Percentiles rank a stretch among this genome's conserved stretches.
These are phyloP conservation scores for Fusarium ambrosium DNA, from an alignment of 2,329 filamentous ascomycete genomes.

Conservation along the genomic window DNA sequence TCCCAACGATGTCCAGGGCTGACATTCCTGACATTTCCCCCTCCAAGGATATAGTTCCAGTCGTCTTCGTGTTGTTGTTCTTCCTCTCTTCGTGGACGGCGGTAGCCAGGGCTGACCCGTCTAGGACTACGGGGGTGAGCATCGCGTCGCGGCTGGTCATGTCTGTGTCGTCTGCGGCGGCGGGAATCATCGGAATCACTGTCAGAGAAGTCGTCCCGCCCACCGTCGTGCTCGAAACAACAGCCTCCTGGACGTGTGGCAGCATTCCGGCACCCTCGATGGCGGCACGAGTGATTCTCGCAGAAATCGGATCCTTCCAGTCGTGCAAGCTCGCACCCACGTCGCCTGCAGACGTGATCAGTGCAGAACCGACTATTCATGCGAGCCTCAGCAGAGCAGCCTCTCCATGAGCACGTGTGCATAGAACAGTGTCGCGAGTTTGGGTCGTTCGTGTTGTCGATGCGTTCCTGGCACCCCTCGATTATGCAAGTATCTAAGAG, in stretches of 20 bases:
- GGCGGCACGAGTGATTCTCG: conserved; percentile 12
- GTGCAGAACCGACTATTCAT: conserved; percentile 4
- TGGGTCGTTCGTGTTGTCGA: background rate
- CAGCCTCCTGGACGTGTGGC: conserved; percentile 14
- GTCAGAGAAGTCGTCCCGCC: background rate
- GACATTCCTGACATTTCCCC: background rate
- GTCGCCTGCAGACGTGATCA: conserved; percentile 9
- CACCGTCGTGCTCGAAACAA: conserved; percentile 19
- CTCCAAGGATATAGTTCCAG: background rate
- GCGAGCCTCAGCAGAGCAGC: background rate
- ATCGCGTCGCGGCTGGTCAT: background rate
- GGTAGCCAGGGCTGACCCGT: background rate
- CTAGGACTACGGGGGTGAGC: background rate
- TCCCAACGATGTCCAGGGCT: background rate
- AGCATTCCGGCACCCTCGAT: background rate
- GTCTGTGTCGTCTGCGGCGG: conserved; percentile 11
- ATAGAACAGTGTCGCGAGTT: conserved; percentile 18
- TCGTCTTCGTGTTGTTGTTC: background rate
- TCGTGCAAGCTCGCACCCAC: background rate
- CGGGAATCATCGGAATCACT: background rate
- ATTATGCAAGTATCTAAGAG: conserved; percentile 29
- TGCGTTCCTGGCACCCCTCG: background rate
- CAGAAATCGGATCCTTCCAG: background rate
- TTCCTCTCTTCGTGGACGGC: background rate
- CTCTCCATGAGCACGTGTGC: conserved; percentile 27